Conservation (phyloP, 192 early-diverging fungal species). For the Pilobolus umbonatus region DNA sequence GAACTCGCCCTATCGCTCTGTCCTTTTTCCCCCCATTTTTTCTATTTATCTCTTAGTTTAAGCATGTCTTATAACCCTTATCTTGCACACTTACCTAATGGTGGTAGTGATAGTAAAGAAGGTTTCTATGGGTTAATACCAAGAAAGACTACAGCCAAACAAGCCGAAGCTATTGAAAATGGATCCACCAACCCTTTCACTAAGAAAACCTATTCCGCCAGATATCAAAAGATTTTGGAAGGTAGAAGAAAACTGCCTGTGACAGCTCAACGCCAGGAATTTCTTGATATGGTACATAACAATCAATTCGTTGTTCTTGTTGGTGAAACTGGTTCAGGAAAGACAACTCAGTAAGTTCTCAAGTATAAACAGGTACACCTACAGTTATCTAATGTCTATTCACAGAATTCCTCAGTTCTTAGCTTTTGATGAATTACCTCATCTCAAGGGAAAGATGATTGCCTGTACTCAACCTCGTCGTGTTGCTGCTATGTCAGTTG, state of each 20-base stretch:
- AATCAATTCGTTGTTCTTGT: conserved; percentile 95
- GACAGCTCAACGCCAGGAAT: conserved; percentile 87
- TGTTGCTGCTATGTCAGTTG: conserved; percentile 99
- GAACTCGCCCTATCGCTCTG: no score
- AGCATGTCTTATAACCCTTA: conserved; percentile 50
- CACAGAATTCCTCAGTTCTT: conserved; percentile 93
- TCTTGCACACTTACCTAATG: conserved; percentile 43
- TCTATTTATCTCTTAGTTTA: no score
- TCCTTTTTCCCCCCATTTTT: no score
- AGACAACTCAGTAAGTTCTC: conserved; percentile 96
- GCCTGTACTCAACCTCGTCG: conserved; percentile 99
- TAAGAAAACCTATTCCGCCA: conserved; percentile 67
- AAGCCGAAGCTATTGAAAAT: conserved; percentile 78
- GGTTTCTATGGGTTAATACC: conserved; percentile 54
- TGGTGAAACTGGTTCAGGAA: conserved; percentile 97
- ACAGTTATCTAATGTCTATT: neutral
- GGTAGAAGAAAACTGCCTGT: conserved; percentile 90
- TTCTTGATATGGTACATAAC: conserved; percentile 86
- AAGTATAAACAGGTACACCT: no score
- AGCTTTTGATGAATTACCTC: conserved; percentile 87
- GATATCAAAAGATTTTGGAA: conserved; percentile 82
- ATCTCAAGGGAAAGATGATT: conserved; percentile 82
- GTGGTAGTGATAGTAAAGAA: conserved; percentile 13
- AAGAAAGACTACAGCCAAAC: conserved; percentile 77
- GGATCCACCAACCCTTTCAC: conserved; percentile 76